Percentiles rank a stretch among this genome's conserved stretches.
These are phyloP conservation scores for Thuidium tamariscinum DNA, from an alignment of 225 moss, liverwort and hornwort species.

Conservation along the genomic window DNA sequence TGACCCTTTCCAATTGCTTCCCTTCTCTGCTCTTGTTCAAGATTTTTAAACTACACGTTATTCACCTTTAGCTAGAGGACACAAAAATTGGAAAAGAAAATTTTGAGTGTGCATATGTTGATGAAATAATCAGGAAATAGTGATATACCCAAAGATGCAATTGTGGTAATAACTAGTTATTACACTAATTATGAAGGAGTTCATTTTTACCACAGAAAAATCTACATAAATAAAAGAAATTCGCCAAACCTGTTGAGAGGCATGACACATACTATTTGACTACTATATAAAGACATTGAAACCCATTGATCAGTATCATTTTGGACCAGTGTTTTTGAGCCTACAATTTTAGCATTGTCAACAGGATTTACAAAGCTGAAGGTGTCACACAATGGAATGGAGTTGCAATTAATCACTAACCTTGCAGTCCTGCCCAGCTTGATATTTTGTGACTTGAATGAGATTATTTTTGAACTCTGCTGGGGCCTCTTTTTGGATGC, in stretches of 20 bases:
- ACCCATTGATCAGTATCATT: background rate
- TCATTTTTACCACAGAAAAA: background rate
- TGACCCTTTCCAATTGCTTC: no score
- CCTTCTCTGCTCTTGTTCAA: no score
- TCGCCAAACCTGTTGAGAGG: background rate
- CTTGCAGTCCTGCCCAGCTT: conserved; percentile 57
- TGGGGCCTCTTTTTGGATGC: conserved; percentile 38
- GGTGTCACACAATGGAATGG: no score
- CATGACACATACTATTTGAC: no score
- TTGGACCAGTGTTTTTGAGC: background rate
- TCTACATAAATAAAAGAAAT: background rate
- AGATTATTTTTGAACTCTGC: conserved; percentile 22
- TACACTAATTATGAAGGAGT: background rate
- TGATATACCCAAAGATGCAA: no score
- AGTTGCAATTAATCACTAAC: background rate
- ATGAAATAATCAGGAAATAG: no score
- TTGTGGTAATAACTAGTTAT: no score
- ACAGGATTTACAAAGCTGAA: background rate
- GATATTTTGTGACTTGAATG: conserved; percentile 50
- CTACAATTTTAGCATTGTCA: no score
- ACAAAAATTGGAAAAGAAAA: no score
- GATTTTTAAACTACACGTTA: no score
- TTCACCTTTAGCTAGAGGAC: no score
- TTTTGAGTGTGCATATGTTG: no score
- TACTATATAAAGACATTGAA: background rate